These are phyloP conservation scores for Citeromyces hawaiiensis DNA, from an alignment of 1,139 yeast species.

Conservation along the genomic window DNA sequence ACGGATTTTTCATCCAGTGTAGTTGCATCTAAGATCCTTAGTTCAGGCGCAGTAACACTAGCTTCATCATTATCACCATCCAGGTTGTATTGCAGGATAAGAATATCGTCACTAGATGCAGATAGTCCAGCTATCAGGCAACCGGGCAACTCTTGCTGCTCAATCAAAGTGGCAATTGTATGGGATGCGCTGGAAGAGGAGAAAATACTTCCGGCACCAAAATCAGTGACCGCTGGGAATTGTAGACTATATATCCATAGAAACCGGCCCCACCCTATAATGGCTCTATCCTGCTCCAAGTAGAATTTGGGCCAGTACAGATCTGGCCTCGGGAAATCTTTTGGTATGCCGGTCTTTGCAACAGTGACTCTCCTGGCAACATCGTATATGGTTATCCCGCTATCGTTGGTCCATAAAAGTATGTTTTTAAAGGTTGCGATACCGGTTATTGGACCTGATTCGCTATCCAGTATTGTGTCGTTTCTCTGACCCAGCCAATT, in stretches of 20 bases:
- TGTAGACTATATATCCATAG: constrained; percentile 61
- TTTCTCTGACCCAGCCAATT: constrained; percentile 81
- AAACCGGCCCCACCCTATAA: constrained; percentile 76
- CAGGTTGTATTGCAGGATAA: constrained; percentile 42
- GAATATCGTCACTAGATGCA: constrained; percentile 49
- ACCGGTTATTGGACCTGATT: constrained; percentile 63
- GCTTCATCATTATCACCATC: constrained; percentile 2
- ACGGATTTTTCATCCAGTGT: constrained; percentile 71
- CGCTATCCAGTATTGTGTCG: constrained; percentile 50
- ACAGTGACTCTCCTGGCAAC: constrained; percentile 30
- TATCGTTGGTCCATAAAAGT: constrained; percentile 76
- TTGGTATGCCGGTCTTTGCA: constrained; percentile 41
- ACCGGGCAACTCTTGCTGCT: constrained; percentile 37
- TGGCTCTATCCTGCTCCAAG: constrained; percentile 54
- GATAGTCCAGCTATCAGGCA: constrained; percentile 69
- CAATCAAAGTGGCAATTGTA: constrained; percentile 41
- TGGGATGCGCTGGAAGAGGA: constrained; percentile 65
- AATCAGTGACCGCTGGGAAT: constrained; percentile 5
- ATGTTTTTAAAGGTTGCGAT: constrained; percentile 49
- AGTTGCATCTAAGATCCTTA: constrained; percentile 49
- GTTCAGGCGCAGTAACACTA: constrained; percentile 43
- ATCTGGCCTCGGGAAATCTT: constrained; percentile 58
- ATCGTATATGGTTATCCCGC: constrained; percentile 56
- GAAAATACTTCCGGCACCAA: constrained; percentile 11
- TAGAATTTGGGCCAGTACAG: constrained; percentile 72